Percentiles rank a stretch among this genome's conserved stretches.
Evolutionary conservation across 352 stramenopile species (phyloP).

Genomic region (Pythium dissotocum): DNA sequence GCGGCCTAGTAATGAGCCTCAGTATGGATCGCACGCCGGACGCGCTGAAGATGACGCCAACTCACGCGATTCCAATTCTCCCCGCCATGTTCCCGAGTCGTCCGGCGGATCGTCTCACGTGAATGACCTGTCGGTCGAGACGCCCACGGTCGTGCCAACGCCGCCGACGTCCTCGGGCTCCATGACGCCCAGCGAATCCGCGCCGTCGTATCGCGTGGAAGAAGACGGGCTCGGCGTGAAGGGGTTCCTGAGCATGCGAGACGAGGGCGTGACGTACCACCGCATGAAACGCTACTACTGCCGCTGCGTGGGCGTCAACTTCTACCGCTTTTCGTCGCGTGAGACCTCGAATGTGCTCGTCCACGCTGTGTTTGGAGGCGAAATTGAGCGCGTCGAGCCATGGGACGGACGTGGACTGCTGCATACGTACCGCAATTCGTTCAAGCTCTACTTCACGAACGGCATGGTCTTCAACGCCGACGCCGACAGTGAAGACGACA

Average conservation of each 20-base stretch:
- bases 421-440: constrained; percentile 83
- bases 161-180: constrained; percentile 21
- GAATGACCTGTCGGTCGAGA: constrained; percentile 19
- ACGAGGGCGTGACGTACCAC: constrained; percentile 83
- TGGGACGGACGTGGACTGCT: constrained; percentile 86
- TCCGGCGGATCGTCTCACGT: not conserved
- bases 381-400: constrained; percentile 74
- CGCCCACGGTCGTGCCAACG: constrained; percentile 6
- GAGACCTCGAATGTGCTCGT: constrained; percentile 60
- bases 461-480: constrained; percentile 79
- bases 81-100: not conserved
- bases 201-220: constrained; percentile 37
- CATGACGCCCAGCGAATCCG: constrained; percentile 16
- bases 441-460: constrained; percentile 80
- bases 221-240: constrained; percentile 71
- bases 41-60: constrained; percentile 3
- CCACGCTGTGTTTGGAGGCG: constrained; percentile 63
- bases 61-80: constrained; percentile 1
- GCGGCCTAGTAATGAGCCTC: not conserved
- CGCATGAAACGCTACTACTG: constrained; percentile 88
- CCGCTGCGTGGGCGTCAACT: constrained; percentile 77
- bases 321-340: constrained; percentile 69
- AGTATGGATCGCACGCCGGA: not conserved
- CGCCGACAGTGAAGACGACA: constrained; percentile 80
- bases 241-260: constrained; percentile 77